Evolutionary conservation across 495 filamentous ascomycete species (phyloP).

Genomic region (Pyrenopolyporus hunteri): DNA sequence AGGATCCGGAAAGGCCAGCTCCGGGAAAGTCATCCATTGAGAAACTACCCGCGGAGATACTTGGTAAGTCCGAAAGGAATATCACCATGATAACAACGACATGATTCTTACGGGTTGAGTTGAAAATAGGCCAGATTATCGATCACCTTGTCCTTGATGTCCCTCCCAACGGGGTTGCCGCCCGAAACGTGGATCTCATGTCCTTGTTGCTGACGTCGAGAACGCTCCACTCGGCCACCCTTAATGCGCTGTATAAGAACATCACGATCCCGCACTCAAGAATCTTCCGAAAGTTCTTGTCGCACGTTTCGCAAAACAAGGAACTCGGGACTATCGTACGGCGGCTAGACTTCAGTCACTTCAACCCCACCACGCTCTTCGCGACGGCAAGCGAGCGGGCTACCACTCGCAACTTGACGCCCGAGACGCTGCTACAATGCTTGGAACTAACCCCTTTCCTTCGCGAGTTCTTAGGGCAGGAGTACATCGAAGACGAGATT

Average conservation of each 20-base stretch:
- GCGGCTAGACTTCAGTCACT: constrained; percentile 86
- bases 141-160: constrained; percentile 75
- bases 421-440: constrained; percentile 75
- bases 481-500: constrained; percentile 83
- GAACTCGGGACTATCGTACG: constrained; percentile 79
- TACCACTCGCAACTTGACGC: constrained; percentile 81
- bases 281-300: constrained; percentile 85
- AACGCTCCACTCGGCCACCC: constrained; percentile 75
- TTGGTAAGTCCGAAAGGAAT: constrained; percentile 63
- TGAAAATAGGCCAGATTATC: constrained; percentile 68
- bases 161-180: constrained; percentile 76
- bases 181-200: constrained; percentile 83
- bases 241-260: constrained; percentile 78
- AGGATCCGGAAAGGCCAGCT: constrained; percentile 33
- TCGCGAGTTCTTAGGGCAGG: constrained; percentile 81
- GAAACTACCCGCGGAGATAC: constrained; percentile 70
- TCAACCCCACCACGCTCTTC: constrained; percentile 82
- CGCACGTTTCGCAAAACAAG: constrained; percentile 70
- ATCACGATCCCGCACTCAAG: constrained; percentile 87
- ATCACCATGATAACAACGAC: constrained; percentile 1
- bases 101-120: constrained; percentile 25
- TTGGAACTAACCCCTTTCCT: constrained; percentile 77
- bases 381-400: constrained; percentile 79
- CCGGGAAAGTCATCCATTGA: constrained; percentile 62
- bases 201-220: constrained; percentile 77